These are phyloP conservation scores for Salix viminalis DNA, from an alignment of 345 rosid genomes.

Conservation along the genomic window DNA sequence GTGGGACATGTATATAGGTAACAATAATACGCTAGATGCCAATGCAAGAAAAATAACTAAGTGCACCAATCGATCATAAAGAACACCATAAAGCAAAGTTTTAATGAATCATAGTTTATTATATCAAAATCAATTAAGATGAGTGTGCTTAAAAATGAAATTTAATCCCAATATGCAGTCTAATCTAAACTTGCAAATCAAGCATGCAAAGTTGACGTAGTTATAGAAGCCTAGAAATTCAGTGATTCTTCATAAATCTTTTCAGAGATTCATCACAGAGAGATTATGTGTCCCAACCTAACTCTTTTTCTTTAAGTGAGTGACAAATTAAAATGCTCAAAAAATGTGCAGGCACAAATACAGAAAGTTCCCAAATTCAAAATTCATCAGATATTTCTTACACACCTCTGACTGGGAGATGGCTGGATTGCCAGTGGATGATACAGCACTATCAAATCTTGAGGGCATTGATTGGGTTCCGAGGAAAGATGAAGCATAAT, in stretches of 20 bases:
- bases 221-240: neutral
- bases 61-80: neutral
- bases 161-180: neutral
- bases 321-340: neutral
- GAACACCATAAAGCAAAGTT: neutral
- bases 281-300: neutral
- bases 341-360: neutral
- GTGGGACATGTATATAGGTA: neutral
- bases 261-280: neutral
- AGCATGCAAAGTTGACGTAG: neutral
- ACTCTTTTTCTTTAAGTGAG: neutral
- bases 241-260: neutral
- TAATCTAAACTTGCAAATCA: neutral
- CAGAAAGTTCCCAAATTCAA: neutral
- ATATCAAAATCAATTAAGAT: neutral
- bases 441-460: constrained; percentile 20
- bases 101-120: neutral
- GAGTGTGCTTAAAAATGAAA: neutral
- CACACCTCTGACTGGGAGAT: constrained; percentile 39
- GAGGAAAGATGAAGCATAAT: constrained; percentile 10
- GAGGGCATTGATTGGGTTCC: constrained; percentile 20
- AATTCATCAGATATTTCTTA: neutral
- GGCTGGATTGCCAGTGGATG: constrained; percentile 15
- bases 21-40: neutral
- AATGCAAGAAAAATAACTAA: too few relatives aligned